Conservation (phyloP, 2,329 filamentous ascomycete genomes). For the Penicillium nordicum region DNA sequence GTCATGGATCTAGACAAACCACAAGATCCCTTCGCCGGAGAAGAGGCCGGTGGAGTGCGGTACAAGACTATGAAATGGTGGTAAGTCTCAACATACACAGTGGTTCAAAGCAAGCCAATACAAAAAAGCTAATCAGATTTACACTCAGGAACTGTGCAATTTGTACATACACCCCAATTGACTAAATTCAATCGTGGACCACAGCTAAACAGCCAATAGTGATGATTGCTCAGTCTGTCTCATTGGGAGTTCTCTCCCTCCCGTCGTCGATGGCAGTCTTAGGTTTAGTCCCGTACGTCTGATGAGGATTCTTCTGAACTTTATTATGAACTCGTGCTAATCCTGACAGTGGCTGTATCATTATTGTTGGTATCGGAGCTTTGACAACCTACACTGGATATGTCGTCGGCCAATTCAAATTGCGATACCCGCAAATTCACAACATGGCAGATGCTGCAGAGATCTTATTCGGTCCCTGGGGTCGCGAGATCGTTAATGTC, state of each 20-base stretch:
- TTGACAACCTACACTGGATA: conserved; percentile 59
- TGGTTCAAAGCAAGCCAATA: background rate
- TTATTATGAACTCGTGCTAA: background rate
- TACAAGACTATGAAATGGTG: conserved; percentile 50
- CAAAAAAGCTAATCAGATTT: conserved; percentile 1
- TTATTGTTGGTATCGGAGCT: conserved; percentile 52
- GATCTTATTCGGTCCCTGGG: conserved; percentile 58
- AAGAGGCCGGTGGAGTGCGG: conserved; percentile 41
- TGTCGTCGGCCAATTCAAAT: conserved; percentile 58
- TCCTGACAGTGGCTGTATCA: conserved; percentile 29
- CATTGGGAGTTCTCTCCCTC: conserved; percentile 54
- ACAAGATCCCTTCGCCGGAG: conserved; percentile 35
- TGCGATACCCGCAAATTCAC: conserved; percentile 56
- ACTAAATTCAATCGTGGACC: background rate
- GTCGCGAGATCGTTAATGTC: conserved; percentile 59
- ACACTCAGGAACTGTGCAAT: conserved; percentile 38
- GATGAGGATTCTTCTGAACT: background rate
- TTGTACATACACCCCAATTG: conserved; percentile 26
- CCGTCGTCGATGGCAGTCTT: conserved; percentile 51
- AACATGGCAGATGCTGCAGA: conserved; percentile 66
- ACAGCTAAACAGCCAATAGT: conserved; percentile 28
- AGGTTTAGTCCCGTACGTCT: conserved; percentile 49
- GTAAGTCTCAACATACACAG: conserved; percentile 12
- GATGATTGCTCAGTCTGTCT: conserved; percentile 58
- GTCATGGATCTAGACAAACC: background rate